Conservation (phyloP, 257 asterid genomes). For the Asclepias syriaca region DNA sequence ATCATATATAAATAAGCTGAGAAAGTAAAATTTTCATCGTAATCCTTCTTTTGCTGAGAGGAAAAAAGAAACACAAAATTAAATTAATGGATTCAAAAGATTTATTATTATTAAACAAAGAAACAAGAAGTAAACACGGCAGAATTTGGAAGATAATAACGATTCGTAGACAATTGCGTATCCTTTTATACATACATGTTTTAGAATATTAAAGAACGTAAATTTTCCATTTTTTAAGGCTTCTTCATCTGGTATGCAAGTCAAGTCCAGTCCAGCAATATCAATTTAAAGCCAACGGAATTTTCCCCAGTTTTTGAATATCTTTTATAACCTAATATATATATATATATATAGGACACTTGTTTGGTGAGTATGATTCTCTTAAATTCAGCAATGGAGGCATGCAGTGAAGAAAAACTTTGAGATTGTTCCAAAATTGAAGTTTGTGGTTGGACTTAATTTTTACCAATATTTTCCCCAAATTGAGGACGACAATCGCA, state of each 20-base stretch:
- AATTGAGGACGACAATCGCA: not conserved
- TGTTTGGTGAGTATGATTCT: too few relatives aligned
- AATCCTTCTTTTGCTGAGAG: not conserved
- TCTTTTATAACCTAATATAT: not conserved
- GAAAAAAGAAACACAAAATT: not conserved
- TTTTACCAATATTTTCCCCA: not conserved
- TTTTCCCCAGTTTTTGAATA: not conserved
- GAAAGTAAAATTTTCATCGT: not conserved
- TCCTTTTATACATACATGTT: not conserved
- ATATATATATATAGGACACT: not conserved
- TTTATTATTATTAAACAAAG: not conserved
- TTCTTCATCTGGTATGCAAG: not conserved
- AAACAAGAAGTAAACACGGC: slow-evolving; percentile 11
- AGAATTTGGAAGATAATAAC: not conserved
- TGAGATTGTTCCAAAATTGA: not conserved
- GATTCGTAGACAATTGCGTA: slow-evolving; percentile 4
- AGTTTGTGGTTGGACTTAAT: not conserved
- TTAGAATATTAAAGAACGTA: not conserved
- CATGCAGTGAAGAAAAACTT: not conserved
- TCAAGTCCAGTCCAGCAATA: too few relatives aligned
- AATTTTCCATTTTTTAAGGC: not conserved
- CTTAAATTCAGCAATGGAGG: not conserved
- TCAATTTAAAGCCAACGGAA: not conserved
- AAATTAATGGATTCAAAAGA: too few relatives aligned
- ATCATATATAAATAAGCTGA: not conserved